A percentile compares a stretch with the other conserved stretches of the same genome.
Conservation (phyloP, 1,284 basidiomycete genomes). For the Cutaneotrichosporon mucoides region DNA sequence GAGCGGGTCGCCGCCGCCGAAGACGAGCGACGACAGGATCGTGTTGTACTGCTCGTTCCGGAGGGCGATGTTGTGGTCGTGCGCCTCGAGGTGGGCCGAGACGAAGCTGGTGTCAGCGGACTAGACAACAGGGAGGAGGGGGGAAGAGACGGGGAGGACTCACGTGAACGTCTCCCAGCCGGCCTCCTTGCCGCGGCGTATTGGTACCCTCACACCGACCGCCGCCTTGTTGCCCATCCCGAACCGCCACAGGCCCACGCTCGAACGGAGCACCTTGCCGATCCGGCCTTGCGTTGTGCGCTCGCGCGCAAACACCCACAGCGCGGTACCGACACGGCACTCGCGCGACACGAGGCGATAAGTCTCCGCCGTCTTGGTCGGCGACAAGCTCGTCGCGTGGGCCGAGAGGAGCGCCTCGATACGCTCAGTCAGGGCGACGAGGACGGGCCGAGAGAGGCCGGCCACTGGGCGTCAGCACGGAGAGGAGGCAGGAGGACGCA, state of each 20-base stretch:
- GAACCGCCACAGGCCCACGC: slow-evolving; percentile 45
- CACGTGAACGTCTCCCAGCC: slow-evolving; percentile 75
- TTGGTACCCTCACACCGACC: slow-evolving; percentile 78
- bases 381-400: slow-evolving; percentile 39
- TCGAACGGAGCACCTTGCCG: slow-evolving; percentile 30
- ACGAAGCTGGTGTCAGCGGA: slow-evolving; percentile 65
- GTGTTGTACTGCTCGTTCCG: slow-evolving; percentile 73
- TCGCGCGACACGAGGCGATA: slow-evolving; percentile 39
- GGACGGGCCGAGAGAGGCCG: slow-evolving; percentile 33
- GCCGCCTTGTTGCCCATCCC: slow-evolving; percentile 95
- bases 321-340: slow-evolving; percentile 43
- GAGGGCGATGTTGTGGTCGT: slow-evolving; percentile 65
- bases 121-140: too few species aligned
- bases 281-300: slow-evolving; percentile 30
- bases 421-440: slow-evolving; percentile 36
- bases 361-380: slow-evolving; percentile 24
- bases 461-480: slow-evolving; percentile 29
- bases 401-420: slow-evolving; percentile 43
- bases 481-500: slow-evolving; percentile 17
- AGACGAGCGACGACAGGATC: slow-evolving; percentile 78
- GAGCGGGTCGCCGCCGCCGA: slow-evolving; percentile 55
- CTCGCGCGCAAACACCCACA: slow-evolving; percentile 47
- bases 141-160: too few species aligned
- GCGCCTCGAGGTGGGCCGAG: slow-evolving; percentile 81
- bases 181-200: slow-evolving; percentile 55